A percentile compares a stretch with the other conserved stretches of the same genome.
These are phyloP conservation scores for Kazachstania africana DNA, from an alignment of 805 yeast species.

Conservation along the genomic window DNA sequence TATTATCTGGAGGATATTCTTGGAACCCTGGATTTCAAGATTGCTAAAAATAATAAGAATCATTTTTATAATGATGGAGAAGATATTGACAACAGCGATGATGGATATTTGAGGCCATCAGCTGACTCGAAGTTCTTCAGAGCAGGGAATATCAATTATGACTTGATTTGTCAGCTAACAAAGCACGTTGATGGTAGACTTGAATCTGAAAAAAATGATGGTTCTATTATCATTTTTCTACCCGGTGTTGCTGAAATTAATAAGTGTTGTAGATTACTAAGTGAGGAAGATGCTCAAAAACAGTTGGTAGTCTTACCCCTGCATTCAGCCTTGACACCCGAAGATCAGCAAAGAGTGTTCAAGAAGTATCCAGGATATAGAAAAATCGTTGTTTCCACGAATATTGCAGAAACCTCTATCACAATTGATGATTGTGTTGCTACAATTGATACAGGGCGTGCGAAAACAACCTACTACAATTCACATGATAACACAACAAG, in stretches of 20 bases:
- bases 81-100: conserved; percentile 14
- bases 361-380: conserved; percentile 43
- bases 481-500: conserved; percentile 54
- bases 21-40: conserved; percentile 42
- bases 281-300: conserved; percentile 6
- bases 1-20: conserved; percentile 59
- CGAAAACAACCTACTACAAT: conserved; percentile 67
- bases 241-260: conserved; percentile 89
- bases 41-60: conserved; percentile 23
- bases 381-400: conserved; percentile 81
- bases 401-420: conserved; percentile 94
- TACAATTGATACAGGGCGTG: conserved; percentile 80
- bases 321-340: conserved; percentile 78
- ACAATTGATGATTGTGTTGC: conserved; percentile 93
- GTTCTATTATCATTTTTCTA: conserved; percentile 73
- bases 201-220: conserved; percentile 31
- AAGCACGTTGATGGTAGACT: conserved; percentile 40
- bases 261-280: conserved; percentile 32
- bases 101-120: conserved; percentile 39
- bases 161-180: conserved; percentile 50
- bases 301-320: conserved; percentile 50
- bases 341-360: conserved; percentile 74
- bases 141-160: conserved; percentile 62
- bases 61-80: conserved; percentile 14
- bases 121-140: conserved; percentile 57